Percentiles rank a stretch among this genome's conserved stretches.
Evolutionary conservation across 176 grass and related monocot species (phyloP).

Genomic region (Avena sativa): DNA sequence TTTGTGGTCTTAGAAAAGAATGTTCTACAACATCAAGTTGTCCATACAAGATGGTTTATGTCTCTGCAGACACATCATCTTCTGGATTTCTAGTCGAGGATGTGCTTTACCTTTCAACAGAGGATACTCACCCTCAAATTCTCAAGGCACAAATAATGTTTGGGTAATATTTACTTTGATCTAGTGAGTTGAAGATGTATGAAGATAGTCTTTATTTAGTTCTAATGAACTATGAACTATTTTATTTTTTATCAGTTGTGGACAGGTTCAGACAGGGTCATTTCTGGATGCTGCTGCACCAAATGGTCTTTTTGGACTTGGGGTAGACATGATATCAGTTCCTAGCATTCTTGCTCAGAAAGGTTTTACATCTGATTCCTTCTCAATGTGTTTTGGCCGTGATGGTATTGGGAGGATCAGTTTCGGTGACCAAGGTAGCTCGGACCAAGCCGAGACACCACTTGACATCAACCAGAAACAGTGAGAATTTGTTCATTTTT

Average conservation of each 20-base stretch:
- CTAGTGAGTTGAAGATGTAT: not conserved
- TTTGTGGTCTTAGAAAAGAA: slow-evolving; percentile 63
- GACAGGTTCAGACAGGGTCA: slow-evolving; percentile 75
- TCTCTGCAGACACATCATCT: slow-evolving; percentile 69
- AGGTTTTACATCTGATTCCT: slow-evolving; percentile 69
- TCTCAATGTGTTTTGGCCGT: slow-evolving; percentile 86
- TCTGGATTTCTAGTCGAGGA: slow-evolving; percentile 83
- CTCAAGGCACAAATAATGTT: slow-evolving; percentile 72
- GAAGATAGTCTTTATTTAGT: not conserved
- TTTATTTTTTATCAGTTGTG: slow-evolving; percentile 59
- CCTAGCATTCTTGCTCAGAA: slow-evolving; percentile 71
- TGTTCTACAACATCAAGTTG: slow-evolving; percentile 60
- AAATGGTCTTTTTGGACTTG: slow-evolving; percentile 83
- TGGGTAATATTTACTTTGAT: slow-evolving; percentile 60
- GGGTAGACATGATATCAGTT: slow-evolving; percentile 66
- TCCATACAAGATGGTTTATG: slow-evolving; percentile 77
- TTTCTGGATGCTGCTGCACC: slow-evolving; percentile 76
- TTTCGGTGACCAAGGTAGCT: slow-evolving; percentile 81
- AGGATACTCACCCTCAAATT: slow-evolving; percentile 52
- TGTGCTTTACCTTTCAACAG: slow-evolving; percentile 70
- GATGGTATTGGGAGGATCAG: slow-evolving; percentile 80
- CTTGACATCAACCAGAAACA: slow-evolving; percentile 60
- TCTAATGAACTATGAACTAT: not conserved
- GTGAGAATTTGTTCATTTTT: slow-evolving; percentile 51
- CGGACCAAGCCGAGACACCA: slow-evolving; percentile 74